Conservation (phyloP, 805 yeast species). For the Starmera caribaea region DNA sequence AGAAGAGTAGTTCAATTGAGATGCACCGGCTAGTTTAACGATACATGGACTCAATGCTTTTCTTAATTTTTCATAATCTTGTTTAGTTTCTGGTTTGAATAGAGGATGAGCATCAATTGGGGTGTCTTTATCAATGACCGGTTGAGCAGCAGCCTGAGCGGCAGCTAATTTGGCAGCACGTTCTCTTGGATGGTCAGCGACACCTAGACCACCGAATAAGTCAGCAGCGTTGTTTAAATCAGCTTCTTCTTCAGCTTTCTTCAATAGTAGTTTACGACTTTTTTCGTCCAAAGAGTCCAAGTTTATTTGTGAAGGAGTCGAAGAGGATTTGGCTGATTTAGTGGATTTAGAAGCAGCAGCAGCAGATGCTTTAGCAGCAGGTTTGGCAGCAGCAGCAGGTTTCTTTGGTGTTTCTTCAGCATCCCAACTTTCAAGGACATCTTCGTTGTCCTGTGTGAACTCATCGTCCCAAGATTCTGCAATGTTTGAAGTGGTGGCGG, state of each 20-base stretch:
- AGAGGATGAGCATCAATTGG: conserved; percentile 72
- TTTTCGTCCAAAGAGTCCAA: conserved; percentile 63
- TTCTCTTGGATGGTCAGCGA: conserved; percentile 38
- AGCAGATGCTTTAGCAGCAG: conserved; percentile 17
- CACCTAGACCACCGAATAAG: conserved; percentile 65
- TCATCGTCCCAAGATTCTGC: conserved; percentile 80
- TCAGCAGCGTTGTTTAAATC: conserved; percentile 93
- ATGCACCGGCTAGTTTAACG: conserved; percentile 48
- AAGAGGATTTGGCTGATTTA: conserved; percentile 29
- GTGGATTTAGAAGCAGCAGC: conserved; percentile 13
- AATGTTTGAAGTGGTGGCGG: conserved; percentile 35
- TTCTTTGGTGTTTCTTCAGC: conserved; percentile 57
- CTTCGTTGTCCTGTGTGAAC: conserved; percentile 58
- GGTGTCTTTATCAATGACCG: conserved; percentile 40
- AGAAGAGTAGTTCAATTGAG: conserved; percentile 61
- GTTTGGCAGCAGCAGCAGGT: conserved; percentile 21
- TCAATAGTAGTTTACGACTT: conserved; percentile 66
- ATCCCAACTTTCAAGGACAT: conserved; percentile 87
- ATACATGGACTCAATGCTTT: conserved; percentile 59
- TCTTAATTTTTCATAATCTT: conserved; percentile 70
- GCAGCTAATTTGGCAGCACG: conserved; percentile 26
- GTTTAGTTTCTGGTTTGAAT: conserved; percentile 73
- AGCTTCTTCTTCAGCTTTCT: conserved; percentile 70
- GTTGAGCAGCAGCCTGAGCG: conserved; percentile 21
- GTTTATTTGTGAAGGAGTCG: conserved; percentile 35